phyloP scores from a whole-genome alignment of 2,329 filamentous ascomycete genomes.

The Paecilomyces sp. region DNA sequence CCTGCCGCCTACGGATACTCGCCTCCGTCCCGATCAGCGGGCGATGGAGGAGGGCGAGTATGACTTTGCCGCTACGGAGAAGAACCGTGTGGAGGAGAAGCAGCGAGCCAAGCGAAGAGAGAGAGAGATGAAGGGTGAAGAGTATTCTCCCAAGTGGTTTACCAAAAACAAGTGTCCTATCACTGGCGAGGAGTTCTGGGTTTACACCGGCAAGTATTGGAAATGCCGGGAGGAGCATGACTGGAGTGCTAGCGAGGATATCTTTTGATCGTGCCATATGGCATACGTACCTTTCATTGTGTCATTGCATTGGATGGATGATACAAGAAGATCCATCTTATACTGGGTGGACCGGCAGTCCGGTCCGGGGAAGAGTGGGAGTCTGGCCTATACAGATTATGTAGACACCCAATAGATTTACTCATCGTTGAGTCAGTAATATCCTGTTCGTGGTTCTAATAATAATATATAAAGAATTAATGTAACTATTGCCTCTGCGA shows the following conservation, averaged over 20 bases:
- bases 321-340: background rate
- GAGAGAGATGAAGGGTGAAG: constrained; percentile 70
- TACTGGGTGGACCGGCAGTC: background rate
- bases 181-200: constrained; percentile 87
- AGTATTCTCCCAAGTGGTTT: constrained; percentile 85
- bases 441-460: background rate
- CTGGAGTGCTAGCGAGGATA: constrained; percentile 71
- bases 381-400: background rate
- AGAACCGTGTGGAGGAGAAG: constrained; percentile 87
- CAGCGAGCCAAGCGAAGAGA: constrained; percentile 69
- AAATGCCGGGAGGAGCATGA: constrained; percentile 50
- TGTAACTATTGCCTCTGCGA: background rate
- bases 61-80: constrained; percentile 85
- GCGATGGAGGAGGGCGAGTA: constrained; percentile 99
- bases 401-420: background rate
- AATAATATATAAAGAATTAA: background rate
- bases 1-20: constrained; percentile 86
- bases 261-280: constrained; percentile 47
- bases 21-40: constrained; percentile 86
- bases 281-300: background rate
- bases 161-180: constrained; percentile 61
- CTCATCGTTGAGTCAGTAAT: background rate
- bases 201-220: constrained; percentile 88
- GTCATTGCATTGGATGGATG: background rate
- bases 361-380: background rate